Conservation (phyloP, 2,329 filamentous ascomycete species). For the Alternaria gansuensis region DNA sequence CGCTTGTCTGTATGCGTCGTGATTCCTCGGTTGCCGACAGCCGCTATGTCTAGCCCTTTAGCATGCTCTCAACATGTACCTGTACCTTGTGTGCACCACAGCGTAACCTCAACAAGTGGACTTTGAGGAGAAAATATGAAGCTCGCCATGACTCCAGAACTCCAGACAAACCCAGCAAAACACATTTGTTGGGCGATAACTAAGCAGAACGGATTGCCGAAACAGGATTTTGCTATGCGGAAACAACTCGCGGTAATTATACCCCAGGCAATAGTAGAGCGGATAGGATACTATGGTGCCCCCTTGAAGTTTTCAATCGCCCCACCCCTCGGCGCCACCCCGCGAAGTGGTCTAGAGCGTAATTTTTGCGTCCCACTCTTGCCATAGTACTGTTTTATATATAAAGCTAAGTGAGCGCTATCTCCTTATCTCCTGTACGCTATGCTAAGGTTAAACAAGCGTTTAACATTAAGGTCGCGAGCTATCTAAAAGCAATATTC, state of each 20-base stretch:
- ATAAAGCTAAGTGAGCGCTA: too few species aligned
- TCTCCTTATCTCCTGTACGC: too few species aligned
- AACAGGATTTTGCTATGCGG: not conserved
- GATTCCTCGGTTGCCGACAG: conserved; percentile 16
- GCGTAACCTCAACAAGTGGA: conserved; percentile 2
- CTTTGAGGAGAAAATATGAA: not conserved
- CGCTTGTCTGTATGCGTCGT: conserved; percentile 13
- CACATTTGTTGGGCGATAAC: not conserved
- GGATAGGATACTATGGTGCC: too few species aligned
- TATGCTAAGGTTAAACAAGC: too few species aligned
- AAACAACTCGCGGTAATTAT: conserved; percentile 4
- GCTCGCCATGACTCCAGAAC: conserved; percentile 4
- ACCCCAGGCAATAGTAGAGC: conserved; percentile 2
- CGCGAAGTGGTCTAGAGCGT: too few species aligned
- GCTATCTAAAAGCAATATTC: too few species aligned
- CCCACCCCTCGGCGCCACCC: too few species aligned
- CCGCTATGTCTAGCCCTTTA: conserved; percentile 10
- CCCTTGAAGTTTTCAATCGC: too few species aligned
- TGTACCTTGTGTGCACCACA: not conserved
- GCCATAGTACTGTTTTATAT: too few species aligned
- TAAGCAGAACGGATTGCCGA: not conserved
- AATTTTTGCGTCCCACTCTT: too few species aligned
- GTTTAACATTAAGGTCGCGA: too few species aligned
- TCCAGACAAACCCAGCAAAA: not conserved
- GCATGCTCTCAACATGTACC: conserved; percentile 2